Evolutionary conservation across 495 filamentous ascomycete genomes (phyloP), one percentile per base, ranked within the genome.

Genomic region (Daldinia childiae): DNA sequence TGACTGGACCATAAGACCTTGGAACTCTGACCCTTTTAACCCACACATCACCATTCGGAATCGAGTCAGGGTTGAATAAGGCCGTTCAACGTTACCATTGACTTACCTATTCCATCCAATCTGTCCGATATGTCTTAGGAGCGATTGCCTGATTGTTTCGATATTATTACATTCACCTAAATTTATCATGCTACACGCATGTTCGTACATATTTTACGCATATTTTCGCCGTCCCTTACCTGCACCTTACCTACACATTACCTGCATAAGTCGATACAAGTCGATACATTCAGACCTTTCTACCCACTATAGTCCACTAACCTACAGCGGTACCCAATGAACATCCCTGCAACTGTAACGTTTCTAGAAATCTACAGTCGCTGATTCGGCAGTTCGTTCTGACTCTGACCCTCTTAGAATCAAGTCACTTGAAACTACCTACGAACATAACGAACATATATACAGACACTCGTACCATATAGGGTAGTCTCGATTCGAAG

Each of bases 331-430:
- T 66, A 66, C 64, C 62, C 66, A 66, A 73, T 71, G 21, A 66
- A 66, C 61, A 69, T 62, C 67, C 72, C 61, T 74, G 71, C 64
- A 68, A 60, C 73, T 75, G 75, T 74, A 77, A 77, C 75, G 75
- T 77, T 75, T 75, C 75, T 67, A 71, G 69, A 70, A 68, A 69
- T 69, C 62, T 69, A 41, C 52, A 59, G 62, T 39, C 60, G 58
- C 57, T 66, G 66, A 74, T 71, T 73, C 73, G 75, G 75, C 73
- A 77, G 67, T 77, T 75, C 64, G 38, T 39, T 57, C 62, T 72
- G 60, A 60, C 63, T 65, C 69, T 66, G 57, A 48, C 65, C 58
- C 59, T 60, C 62, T 56, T 45, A 6, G 50, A 58, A 64, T 65
- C 32, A 26, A 58, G 26, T 58, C 41, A 39, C 52, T 62, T 56